A percentile compares a stretch with the other conserved stretches of the same genome.
These are phyloP conservation scores for Boletus speciosus DNA, from an alignment of 768 basidiomycete species.

Conservation along the genomic window DNA sequence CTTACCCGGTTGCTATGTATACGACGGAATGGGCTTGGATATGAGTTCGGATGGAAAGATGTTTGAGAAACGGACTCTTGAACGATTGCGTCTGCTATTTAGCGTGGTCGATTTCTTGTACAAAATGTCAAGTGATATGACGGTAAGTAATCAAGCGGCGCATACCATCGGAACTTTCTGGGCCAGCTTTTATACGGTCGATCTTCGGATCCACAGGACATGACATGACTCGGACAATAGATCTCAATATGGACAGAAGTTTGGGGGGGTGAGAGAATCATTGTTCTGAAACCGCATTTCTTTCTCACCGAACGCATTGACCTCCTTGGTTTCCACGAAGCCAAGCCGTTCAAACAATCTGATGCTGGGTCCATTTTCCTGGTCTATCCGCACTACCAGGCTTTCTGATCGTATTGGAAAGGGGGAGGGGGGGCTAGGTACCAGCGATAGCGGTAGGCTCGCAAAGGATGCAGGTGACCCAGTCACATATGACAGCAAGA, in stretches of 20 bases:
- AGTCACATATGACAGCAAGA: conserved; percentile 69
- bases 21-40: too few relatives aligned
- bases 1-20: not conserved
- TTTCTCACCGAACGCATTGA: conserved; percentile 77
- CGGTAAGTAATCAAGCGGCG: conserved; percentile 12
- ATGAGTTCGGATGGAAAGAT: too few relatives aligned
- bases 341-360: conserved; percentile 73
- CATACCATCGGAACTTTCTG: not conserved
- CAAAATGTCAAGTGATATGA: not conserved
- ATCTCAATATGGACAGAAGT: conserved; percentile 1
- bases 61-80: not conserved
- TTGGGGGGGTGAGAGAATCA: not conserved
- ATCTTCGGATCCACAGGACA: not conserved
- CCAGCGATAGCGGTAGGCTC: conserved; percentile 10
- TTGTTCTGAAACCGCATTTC: conserved; percentile 58
- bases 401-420: conserved; percentile 42
- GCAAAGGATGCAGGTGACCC: conserved; percentile 30
- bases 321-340: conserved; percentile 62
- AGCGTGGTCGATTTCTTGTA: not conserved
- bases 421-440: conserved; percentile 34
- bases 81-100: not conserved
- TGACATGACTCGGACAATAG: conserved; percentile 18
- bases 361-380: conserved; percentile 66
- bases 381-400: conserved; percentile 70
- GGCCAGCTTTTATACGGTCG: conserved; percentile 4